Percentiles rank a stretch among this genome's conserved stretches.
Conservation (phyloP, 139 green algal genomes). For the Chlorella sp. region DNA sequence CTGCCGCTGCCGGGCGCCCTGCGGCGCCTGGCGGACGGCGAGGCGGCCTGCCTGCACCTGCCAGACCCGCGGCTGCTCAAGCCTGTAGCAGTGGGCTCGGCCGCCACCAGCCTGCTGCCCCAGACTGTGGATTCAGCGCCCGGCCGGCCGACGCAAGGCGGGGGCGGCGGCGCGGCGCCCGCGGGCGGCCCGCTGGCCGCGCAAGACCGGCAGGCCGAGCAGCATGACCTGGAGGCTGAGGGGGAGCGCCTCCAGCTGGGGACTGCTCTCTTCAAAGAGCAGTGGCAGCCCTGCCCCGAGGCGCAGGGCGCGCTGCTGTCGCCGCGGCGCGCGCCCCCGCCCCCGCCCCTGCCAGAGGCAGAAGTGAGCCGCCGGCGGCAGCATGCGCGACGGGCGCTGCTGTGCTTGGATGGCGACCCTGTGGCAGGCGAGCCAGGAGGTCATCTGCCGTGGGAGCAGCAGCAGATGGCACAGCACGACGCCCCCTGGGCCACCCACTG, state of each 20-base stretch:
- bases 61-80: constrained; percentile 25
- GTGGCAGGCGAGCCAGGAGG: not conserved
- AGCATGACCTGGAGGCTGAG: not conserved
- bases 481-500: not conserved
- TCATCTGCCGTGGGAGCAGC: not conserved
- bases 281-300: too few relatives aligned
- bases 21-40: not conserved
- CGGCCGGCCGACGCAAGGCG: too few relatives aligned
- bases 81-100: constrained; percentile 16
- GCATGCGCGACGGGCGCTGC: constrained; percentile 11
- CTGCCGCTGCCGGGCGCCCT: not conserved
- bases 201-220: not conserved
- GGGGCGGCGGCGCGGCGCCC: too few relatives aligned
- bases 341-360: constrained; percentile 8
- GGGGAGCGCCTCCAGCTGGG: too few relatives aligned
- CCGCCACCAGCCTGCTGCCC: constrained; percentile 4
- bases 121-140: too few relatives aligned
- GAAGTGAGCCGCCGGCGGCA: not conserved
- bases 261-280: too few relatives aligned
- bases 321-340: not conserved
- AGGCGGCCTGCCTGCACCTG: constrained; percentile 7
- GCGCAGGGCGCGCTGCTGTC: too few relatives aligned
- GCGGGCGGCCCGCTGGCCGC: too few relatives aligned
- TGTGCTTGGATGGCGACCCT: not conserved
- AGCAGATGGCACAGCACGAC: not conserved